Percentiles rank a stretch among this genome's conserved stretches.
phyloP scores from a whole-genome alignment of 2,329 filamentous ascomycete species.

The Hirsutella minnesotensis region DNA sequence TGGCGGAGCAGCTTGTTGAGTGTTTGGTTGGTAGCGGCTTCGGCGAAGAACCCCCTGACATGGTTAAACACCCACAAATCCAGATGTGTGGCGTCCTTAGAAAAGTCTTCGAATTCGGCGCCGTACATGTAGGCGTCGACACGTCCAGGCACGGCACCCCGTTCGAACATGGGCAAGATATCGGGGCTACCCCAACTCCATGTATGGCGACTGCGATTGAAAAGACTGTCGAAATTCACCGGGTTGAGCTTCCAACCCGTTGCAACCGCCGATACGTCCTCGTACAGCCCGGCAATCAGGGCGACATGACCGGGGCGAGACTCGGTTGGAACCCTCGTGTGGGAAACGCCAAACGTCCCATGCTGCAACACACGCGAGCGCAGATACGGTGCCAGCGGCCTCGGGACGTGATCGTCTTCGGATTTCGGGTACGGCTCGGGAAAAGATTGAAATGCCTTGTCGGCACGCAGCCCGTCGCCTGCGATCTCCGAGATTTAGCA shows the following conservation, averaged over 20 bases:
- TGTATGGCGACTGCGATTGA: constrained; percentile 91
- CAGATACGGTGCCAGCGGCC: constrained; percentile 80
- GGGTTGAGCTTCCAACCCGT: constrained; percentile 98
- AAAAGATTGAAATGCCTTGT: constrained; percentile 93
- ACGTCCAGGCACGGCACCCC: constrained; percentile 76
- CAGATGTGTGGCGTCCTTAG: constrained; percentile 64
- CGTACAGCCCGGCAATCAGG: constrained; percentile 89
- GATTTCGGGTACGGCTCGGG: constrained; percentile 69
- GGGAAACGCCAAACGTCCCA: constrained; percentile 93
- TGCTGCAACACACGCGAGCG: constrained; percentile 79
- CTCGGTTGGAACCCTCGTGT: constrained; percentile 93
- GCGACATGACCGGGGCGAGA: constrained; percentile 94
- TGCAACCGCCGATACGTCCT: constrained; percentile 93
- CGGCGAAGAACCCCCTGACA: constrained; percentile 75
- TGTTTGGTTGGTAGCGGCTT: constrained; percentile 66
- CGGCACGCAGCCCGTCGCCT: constrained; percentile 88
- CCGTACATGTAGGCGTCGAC: constrained; percentile 82
- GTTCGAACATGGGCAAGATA: constrained; percentile 93
- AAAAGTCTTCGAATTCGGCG: constrained; percentile 82
- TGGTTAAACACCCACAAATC: constrained; percentile 95
- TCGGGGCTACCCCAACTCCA: constrained; percentile 99
- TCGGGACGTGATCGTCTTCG: constrained; percentile 54
- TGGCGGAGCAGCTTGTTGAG: constrained; percentile 61
- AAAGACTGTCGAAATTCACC: constrained; percentile 96
- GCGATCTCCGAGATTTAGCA: neutral